Conservation (phyloP, 192 early-diverging fungal species). For the Podila horticola region DNA sequence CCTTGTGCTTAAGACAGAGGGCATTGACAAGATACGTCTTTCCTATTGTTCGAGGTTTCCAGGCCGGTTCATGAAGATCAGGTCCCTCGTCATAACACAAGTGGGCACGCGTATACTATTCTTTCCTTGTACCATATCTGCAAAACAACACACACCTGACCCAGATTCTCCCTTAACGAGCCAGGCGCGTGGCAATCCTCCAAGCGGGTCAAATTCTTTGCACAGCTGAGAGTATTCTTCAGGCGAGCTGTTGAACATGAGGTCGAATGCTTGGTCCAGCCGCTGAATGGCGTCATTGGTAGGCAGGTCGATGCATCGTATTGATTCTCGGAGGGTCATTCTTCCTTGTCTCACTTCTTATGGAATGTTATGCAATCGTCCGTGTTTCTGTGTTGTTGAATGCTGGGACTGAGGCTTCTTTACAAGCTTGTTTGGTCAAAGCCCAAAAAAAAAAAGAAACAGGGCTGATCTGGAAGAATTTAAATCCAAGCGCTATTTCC, state of each 20-base stretch:
- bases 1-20: constrained; percentile 20
- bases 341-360: no score
- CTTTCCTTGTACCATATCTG: no score
- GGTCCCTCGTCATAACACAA: neutral
- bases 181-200: constrained; percentile 39
- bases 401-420: no score
- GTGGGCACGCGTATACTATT: neutral
- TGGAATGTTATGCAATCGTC: no score
- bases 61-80: neutral
- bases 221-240: constrained; percentile 23
- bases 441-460: no score
- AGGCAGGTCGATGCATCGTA: constrained; percentile 20
- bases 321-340: neutral
- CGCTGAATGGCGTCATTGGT: constrained; percentile 29
- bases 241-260: constrained; percentile 19
- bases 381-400: no score
- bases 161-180: constrained; percentile 46
- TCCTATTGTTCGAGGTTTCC: neutral
- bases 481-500: no score
- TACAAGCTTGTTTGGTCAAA: no score
- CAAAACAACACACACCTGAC: constrained; percentile 7
- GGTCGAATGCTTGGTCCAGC: constrained; percentile 42
- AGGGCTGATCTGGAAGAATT: no score
- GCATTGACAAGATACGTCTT: constrained; percentile 23
- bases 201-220: constrained; percentile 14